A percentile compares a stretch with the other conserved stretches of the same genome.
Evolutionary conservation across 345 rosid species (phyloP).

Genomic region (Firmiana major): DNA sequence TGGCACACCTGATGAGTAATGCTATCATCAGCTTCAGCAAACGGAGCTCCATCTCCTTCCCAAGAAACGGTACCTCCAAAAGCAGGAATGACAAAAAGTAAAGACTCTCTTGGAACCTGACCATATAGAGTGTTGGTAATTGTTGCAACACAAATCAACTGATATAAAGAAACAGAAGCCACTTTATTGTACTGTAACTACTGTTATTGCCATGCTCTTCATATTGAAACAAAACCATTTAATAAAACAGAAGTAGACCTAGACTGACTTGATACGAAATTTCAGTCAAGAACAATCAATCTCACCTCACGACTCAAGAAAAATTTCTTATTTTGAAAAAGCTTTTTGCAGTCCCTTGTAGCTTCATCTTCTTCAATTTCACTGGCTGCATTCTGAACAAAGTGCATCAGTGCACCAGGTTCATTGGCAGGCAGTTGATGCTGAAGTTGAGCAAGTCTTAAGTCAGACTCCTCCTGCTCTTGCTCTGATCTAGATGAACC

Average conservation of each 20-base stretch:
- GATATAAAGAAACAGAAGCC: not conserved
- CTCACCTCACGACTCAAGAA: conserved; percentile 97
- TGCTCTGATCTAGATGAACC: conserved; percentile 41
- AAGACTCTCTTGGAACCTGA: conserved; percentile 88
- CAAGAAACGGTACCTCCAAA: conserved; percentile 92
- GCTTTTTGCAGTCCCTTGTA: conserved; percentile 67
- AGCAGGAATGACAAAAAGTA: conserved; percentile 84
- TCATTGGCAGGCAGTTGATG: conserved; percentile 90
- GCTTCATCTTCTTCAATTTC: conserved; percentile 90
- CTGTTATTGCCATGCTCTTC: not conserved
- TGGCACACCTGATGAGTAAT: conserved; percentile 79
- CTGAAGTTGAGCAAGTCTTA: conserved; percentile 94
- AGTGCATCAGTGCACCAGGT: conserved; percentile 92
- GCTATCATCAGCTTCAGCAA: conserved; percentile 66
- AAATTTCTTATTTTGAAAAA: conserved; percentile 69
- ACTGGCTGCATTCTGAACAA: conserved; percentile 53
- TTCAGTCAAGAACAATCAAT: not conserved
- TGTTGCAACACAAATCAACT: not conserved
- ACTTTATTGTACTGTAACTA: not conserved
- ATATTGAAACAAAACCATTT: not conserved
- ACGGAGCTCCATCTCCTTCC: conserved; percentile 95
- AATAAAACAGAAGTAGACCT: conserved; percentile 1
- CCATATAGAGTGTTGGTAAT: not conserved
- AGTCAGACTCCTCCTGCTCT: conserved; percentile 50
- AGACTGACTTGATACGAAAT: not conserved